Conservation (phyloP, 192 early-diverging fungal species). For the Dissophora ornata region DNA sequence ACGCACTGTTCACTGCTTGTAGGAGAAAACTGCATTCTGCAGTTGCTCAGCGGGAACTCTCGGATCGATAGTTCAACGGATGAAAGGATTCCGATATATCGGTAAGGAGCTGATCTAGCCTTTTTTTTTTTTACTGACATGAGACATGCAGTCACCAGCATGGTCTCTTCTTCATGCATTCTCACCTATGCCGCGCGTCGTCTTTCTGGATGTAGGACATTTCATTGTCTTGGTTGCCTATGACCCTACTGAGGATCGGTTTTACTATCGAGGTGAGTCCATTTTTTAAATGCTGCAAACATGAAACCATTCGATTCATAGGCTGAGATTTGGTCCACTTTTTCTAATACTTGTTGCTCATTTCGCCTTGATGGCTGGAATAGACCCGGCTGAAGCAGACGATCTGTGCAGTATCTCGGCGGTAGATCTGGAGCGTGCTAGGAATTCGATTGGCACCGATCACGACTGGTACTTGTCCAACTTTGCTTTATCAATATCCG, state of each 20-base stretch:
- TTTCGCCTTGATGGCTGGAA: neutral
- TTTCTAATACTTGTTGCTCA: neutral
- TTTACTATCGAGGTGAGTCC: constrained; percentile 75
- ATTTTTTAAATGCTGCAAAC: neutral
- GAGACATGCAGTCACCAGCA: no score
- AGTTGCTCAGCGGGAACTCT: constrained; percentile 24
- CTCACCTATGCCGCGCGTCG: no score
- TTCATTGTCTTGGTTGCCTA: constrained; percentile 91
- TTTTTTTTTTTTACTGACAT: no score
- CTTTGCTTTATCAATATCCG: neutral
- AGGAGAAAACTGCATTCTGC: constrained; percentile 40
- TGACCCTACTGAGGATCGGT: constrained; percentile 79
- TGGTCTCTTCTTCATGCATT: no score
- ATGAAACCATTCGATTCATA: neutral
- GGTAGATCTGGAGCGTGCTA: constrained; percentile 72
- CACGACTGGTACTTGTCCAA: constrained; percentile 87
- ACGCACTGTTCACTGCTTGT: neutral
- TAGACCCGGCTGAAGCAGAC: constrained; percentile 80
- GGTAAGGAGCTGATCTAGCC: constrained; percentile 39
- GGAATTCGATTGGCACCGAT: constrained; percentile 80
- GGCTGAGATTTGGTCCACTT: no score
- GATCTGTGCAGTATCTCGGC: constrained; percentile 79
- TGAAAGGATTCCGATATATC: constrained; percentile 54
- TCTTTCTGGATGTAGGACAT: constrained; percentile 72
- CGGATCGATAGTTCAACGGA: constrained; percentile 35